Base-by-base conservation (phyloP, 2,329 filamentous ascomycete species). In the Colletotrichum cereale region DNA sequence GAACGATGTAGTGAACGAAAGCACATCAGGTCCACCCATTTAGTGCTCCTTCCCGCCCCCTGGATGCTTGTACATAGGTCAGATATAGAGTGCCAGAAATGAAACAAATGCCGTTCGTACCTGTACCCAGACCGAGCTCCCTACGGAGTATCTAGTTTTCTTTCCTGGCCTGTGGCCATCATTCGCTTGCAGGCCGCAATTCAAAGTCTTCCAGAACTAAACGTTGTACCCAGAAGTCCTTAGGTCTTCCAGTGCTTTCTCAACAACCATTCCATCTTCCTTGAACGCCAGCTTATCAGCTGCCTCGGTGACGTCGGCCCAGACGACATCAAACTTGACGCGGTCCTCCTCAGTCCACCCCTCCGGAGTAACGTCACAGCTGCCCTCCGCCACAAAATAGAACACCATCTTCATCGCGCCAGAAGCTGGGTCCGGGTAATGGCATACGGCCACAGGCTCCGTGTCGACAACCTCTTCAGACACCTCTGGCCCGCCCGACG, bases 361-460 rank as follows among this genome's bases (percentile, higher is more conserved):
- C 18, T 40, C 55, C 4, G 75, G 75, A 4, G 60, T 42, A 5
- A 66, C 67, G 1, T 75, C 75, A 11, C 79, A 80, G 69, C 79
- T 77, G 0, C 75, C 78, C 47, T 76, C 75, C 10, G 82, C 83
- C 2, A 80, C 81, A 64, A 78, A 85, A 76, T 79, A 84, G 73
- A 82, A 84, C 3, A 83, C 79, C 14, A 80, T 78, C 77, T 84
- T 85, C 62, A 80, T 76, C 8, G 81, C 79, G 4, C 75, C 74
- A 0, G 80, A 80, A 67, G 77, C 75, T 12, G 79, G 76, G 67
- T 84, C 82, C 0, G 78, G 78, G 60, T 83, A 82, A 26, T 78
- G 73, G 55, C 79, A 80, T 18, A 81, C 76, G 0, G 80, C 82
- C 8, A 82, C 73, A 4, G 79, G 79, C 74, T 85, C 82, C 53